Evolutionary conservation across 1,284 basidiomycete genomes (phyloP).

Genomic region (Ganoderma leucocontextum): DNA sequence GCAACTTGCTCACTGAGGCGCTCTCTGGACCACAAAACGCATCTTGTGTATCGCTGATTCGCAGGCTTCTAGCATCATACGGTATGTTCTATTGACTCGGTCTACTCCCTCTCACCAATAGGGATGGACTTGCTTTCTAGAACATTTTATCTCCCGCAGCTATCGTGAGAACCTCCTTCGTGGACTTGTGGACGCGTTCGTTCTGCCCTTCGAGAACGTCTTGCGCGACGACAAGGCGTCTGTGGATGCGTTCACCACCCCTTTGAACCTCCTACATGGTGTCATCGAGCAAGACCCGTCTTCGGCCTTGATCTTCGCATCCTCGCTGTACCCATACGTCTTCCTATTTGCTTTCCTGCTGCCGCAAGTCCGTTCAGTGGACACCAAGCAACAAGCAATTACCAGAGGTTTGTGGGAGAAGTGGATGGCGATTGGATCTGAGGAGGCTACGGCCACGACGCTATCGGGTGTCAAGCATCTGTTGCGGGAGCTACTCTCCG

Average conservation of each 20-base stretch:
- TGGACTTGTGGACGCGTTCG: constrained; percentile 48
- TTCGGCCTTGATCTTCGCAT: constrained; percentile 21
- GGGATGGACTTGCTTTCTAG: constrained; percentile 28
- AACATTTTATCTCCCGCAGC: constrained; percentile 47
- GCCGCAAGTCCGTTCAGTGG: constrained; percentile 43
- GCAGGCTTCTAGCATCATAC: constrained; percentile 47
- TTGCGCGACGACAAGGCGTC: constrained; percentile 41
- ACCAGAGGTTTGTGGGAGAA: constrained; percentile 39
- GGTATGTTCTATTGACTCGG: constrained; percentile 36
- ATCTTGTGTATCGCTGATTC: constrained; percentile 41
- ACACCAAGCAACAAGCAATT: constrained; percentile 16
- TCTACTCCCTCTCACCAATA: background rate
- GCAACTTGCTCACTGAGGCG: constrained; percentile 43
- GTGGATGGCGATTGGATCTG: constrained; percentile 27
- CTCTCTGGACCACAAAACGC: constrained; percentile 27
- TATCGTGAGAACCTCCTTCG: constrained; percentile 47
- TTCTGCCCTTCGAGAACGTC: constrained; percentile 45
- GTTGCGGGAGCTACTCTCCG: constrained; percentile 52
- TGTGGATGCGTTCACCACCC: constrained; percentile 25
- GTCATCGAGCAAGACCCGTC: constrained; percentile 39
- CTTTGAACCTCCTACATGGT: constrained; percentile 47
- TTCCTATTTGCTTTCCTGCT: constrained; percentile 59
- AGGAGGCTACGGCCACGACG: constrained; percentile 39
- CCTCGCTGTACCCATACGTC: constrained; percentile 50
- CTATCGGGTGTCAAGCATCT: constrained; percentile 48